A percentile compares a stretch with the other conserved stretches of the same genome.
These are phyloP conservation scores for Trypanosoma avium DNA, from an alignment of 208 protist genomes.

Conservation along the genomic window DNA sequence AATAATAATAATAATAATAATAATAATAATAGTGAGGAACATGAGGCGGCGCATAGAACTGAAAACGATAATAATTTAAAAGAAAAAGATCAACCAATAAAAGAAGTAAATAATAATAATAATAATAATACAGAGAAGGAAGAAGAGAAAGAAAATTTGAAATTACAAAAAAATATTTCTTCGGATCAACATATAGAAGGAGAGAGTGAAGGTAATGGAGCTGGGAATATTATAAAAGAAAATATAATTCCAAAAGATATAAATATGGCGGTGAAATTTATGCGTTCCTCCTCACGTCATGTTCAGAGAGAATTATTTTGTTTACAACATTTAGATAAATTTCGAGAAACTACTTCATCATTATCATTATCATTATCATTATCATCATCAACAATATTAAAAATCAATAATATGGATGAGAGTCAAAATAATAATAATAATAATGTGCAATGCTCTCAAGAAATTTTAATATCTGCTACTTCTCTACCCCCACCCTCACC, in stretches of 20 bases:
- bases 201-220: not conserved
- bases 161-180: too few species aligned
- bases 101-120: not conserved
- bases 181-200: too few species aligned
- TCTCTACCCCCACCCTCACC: constrained; percentile 17
- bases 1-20: not conserved
- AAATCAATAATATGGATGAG: not conserved
- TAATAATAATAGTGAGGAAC: constrained; percentile 1
- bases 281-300: constrained; percentile 21
- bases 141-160: not conserved
- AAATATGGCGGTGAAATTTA: constrained; percentile 25
- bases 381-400: too few species aligned
- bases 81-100: not conserved
- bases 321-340: constrained; percentile 21
- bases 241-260: not conserved
- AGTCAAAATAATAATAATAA: constrained; percentile 1
- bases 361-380: too few species aligned
- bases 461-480: not conserved
- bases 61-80: not conserved
- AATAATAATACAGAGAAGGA: not conserved
- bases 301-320: constrained; percentile 25
- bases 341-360: too few species aligned
- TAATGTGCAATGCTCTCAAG: not conserved
- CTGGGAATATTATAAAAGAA: not conserved
- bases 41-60: constrained; percentile 4